phyloP scores from a whole-genome alignment of 1,284 basidiomycete genomes.

The Microbotryum scabiosae region DNA sequence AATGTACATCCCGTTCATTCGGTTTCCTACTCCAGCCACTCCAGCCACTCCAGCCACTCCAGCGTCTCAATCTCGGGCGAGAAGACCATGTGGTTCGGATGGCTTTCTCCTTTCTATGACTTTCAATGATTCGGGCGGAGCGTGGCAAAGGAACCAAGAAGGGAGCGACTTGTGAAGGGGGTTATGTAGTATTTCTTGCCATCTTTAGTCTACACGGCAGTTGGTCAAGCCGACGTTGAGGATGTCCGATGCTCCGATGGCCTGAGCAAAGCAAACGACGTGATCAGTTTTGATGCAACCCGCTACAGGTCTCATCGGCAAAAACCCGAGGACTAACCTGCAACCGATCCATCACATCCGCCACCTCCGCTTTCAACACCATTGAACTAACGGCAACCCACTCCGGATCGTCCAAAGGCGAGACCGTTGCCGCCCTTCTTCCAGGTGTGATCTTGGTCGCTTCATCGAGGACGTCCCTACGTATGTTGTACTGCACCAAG shows the following conservation, averaged over 20 bases:
- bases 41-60: too few species aligned
- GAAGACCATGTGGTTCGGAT: not conserved
- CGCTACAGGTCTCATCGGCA: too few species aligned
- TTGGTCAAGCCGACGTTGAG: slow-evolving; percentile 85
- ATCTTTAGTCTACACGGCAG: slow-evolving; percentile 64
- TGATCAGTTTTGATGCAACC: not conserved
- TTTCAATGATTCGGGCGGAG: too few species aligned
- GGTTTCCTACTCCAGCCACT: too few species aligned
- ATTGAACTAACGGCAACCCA: slow-evolving; percentile 92
- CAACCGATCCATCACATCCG: slow-evolving; percentile 83
- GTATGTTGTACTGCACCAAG: slow-evolving; percentile 85
- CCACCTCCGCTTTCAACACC: slow-evolving; percentile 79
- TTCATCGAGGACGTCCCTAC: slow-evolving; percentile 52
- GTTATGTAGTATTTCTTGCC: slow-evolving; percentile 2
- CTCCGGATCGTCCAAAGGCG: slow-evolving; percentile 63
- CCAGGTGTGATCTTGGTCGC: slow-evolving; percentile 79
- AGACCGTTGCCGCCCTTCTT: slow-evolving; percentile 79
- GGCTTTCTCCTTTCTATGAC: not conserved
- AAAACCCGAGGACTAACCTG: slow-evolving; percentile 47
- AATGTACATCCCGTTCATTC: too few species aligned
- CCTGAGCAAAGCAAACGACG: not conserved
- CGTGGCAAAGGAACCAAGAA: too few species aligned
- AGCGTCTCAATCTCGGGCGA: not conserved
- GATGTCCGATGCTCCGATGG: slow-evolving; percentile 74
- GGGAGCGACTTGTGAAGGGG: too few species aligned